These are phyloP conservation scores for Austroboletus sp. DNA, from an alignment of 1,284 basidiomycete species.

Conservation along the genomic window DNA sequence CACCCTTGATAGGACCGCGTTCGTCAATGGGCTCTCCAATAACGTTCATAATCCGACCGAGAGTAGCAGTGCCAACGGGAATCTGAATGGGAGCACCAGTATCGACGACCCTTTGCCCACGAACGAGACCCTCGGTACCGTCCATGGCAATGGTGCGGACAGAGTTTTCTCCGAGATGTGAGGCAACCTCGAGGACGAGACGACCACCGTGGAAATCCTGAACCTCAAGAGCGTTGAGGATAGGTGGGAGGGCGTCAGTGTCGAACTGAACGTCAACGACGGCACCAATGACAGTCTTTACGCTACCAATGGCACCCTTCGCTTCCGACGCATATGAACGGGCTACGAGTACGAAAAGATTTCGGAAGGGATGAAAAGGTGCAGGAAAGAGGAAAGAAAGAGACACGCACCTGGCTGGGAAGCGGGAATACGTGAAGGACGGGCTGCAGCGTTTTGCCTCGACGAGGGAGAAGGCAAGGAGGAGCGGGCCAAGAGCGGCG, in stretches of 20 bases:
- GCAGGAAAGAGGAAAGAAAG: constrained; percentile 36
- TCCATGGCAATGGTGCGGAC: constrained; percentile 98
- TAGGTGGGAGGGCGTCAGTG: constrained; percentile 84
- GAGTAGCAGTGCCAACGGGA: constrained; percentile 87
- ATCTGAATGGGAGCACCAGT: constrained; percentile 94
- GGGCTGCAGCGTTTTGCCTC: constrained; percentile 34
- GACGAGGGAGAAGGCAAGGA: constrained; percentile 36
- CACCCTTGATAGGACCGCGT: constrained; percentile 95
- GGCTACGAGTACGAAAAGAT: constrained; percentile 39
- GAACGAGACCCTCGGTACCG: constrained; percentile 99
- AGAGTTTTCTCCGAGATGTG: constrained; percentile 97
- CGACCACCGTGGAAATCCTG: constrained; percentile 87
- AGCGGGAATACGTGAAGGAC: constrained; percentile 32
- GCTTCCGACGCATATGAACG: constrained; percentile 91
- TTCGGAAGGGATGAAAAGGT: constrained; percentile 3
- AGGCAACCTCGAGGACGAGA: constrained; percentile 93
- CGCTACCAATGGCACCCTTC: constrained; percentile 61
- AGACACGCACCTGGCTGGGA: constrained; percentile 31
- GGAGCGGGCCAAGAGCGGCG: constrained; percentile 42
- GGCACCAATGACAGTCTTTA: constrained; percentile 96
- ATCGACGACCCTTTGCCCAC: constrained; percentile 94
- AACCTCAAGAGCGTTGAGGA: constrained; percentile 97
- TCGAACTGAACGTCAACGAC: constrained; percentile 98
- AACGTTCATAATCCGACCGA: constrained; percentile 99
- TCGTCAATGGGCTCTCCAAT: constrained; percentile 99